Evolutionary conservation across 2,329 filamentous ascomycete species (phyloP).

Genomic region (Colletotrichum caudatum): DNA sequence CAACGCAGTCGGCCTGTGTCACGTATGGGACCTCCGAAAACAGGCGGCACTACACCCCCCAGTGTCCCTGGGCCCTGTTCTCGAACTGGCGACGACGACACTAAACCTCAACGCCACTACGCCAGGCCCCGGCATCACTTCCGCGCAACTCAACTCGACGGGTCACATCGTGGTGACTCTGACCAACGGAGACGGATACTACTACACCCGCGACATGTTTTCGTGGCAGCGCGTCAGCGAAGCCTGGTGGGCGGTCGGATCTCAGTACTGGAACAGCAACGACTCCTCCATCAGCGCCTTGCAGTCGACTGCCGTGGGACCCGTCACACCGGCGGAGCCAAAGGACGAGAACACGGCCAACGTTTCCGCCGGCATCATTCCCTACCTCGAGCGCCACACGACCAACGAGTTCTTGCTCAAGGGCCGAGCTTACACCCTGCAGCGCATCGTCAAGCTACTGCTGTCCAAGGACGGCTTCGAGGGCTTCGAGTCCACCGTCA

Average conservation of each 20-base stretch:
- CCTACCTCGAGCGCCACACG: conserved; percentile 92
- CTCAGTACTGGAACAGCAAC: conserved; percentile 98
- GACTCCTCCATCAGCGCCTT: conserved; percentile 89
- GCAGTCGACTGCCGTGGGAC: conserved; percentile 76
- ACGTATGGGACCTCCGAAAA: conserved; percentile 92
- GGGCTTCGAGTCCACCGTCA: conserved; percentile 89
- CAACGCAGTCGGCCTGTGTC: conserved; percentile 86
- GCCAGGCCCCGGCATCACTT: conserved; percentile 85
- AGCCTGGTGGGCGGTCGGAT: conserved; percentile 97
- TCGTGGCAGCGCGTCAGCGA: conserved; percentile 97
- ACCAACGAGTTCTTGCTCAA: conserved; percentile 93
- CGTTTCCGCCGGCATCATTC: conserved; percentile 91
- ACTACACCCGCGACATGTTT: conserved; percentile 87
- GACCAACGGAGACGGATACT: conserved; percentile 94
- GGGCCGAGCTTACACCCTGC: conserved; percentile 90
- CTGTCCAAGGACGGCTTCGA: conserved; percentile 92
- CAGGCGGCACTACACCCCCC: conserved; percentile 90
- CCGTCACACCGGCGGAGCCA: conserved; percentile 60
- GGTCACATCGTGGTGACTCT: conserved; percentile 90
- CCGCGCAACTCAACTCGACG: conserved; percentile 88
- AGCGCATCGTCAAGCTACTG: conserved; percentile 89
- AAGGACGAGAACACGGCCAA: conserved; percentile 65
- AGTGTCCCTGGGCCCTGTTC: conserved; percentile 86
- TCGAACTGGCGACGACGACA: conserved; percentile 86
- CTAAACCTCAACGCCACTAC: conserved; percentile 82